Evolutionary conservation across 805 yeast species (phyloP), one percentile per base, ranked within the genome.

Genomic region (Tetrapisispora nanseiensis): DNA sequence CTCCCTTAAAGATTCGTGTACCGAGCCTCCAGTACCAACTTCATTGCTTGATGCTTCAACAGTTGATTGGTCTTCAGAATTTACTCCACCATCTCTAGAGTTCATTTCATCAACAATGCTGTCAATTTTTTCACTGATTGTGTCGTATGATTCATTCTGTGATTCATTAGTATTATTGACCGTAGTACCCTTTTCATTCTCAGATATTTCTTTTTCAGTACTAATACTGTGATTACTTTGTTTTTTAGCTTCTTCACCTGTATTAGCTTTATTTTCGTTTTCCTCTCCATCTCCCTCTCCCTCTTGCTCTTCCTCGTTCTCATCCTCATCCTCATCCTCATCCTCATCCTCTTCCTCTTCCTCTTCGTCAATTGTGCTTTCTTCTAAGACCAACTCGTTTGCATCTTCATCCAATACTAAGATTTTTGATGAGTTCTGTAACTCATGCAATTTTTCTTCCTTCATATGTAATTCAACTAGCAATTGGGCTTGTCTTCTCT

Each of bases 341-440:
- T 35, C 33, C 5, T 10, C 20, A 5, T 11, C 11, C 11, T 15
- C 18, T 13, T 26, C 31, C 20, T 42, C 33, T 16, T 31, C 39
- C 11, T 35, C 31, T 19, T 34, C 35, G 12, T 18, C 15, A 10
- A 31, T 18, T 5, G 18, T 24, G 8, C 33, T 22, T 27, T 42
- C 52, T 22, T 39, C 27, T 20, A 19, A 6, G 31, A 38, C 35
- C 6, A 26, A 31, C 7, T 35, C 38, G 15, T 26, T 26, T 16
- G 15, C 26, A 3, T 24, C 38, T 16, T 32, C 41, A 52, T 39
- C 42, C 6, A 20, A n/a, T 2, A 21, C 28, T 9, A 41, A 9
- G 4, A 42, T 12, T 26, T 41, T 41, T 42, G 59, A 63, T 9
- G 59, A 56, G 4, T 51, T 44, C 44, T 50, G 47, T 41, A 53